Percentiles rank a stretch among this genome's conserved stretches.
These are phyloP conservation scores for Carex myosuroides DNA, from an alignment of 176 grass and related monocot genomes.

Conservation along the genomic window DNA sequence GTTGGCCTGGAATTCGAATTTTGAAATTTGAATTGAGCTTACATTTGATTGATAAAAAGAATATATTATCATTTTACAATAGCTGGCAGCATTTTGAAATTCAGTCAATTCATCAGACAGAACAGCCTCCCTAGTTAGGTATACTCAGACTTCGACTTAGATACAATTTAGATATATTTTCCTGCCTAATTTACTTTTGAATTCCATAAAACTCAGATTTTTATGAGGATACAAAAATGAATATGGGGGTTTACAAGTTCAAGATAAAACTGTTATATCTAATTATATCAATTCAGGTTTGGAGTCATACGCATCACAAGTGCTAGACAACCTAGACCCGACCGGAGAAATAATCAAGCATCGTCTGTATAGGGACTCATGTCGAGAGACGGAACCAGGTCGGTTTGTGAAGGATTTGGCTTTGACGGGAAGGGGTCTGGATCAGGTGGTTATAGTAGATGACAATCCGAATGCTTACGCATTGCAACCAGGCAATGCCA, in stretches of 20 bases:
- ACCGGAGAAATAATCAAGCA: slow-evolving; percentile 42
- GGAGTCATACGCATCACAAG: slow-evolving; percentile 60
- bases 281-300: slow-evolving; percentile 29
- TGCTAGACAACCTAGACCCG: slow-evolving; percentile 69
- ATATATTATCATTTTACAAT: neutral
- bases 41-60: neutral
- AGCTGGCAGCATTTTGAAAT: neutral
- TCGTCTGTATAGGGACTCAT: slow-evolving; percentile 68
- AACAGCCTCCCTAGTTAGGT: neutral
- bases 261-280: neutral
- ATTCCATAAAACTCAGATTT: neutral
- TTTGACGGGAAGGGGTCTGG: slow-evolving; percentile 37
- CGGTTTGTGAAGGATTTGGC: slow-evolving; percentile 86
- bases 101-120: neutral
- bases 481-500: slow-evolving; percentile 70
- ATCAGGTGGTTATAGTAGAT: slow-evolving; percentile 63
- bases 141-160: neutral
- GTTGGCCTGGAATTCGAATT: neutral
- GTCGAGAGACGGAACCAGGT: slow-evolving; percentile 56
- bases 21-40: neutral
- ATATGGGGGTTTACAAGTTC: too few species aligned
- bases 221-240: neutral
- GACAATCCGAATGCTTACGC: slow-evolving; percentile 85
- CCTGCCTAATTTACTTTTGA: neutral
- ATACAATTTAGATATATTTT: neutral